phyloP scores from a whole-genome alignment of 139 green algal species.

The Nannochloris sp. region DNA sequence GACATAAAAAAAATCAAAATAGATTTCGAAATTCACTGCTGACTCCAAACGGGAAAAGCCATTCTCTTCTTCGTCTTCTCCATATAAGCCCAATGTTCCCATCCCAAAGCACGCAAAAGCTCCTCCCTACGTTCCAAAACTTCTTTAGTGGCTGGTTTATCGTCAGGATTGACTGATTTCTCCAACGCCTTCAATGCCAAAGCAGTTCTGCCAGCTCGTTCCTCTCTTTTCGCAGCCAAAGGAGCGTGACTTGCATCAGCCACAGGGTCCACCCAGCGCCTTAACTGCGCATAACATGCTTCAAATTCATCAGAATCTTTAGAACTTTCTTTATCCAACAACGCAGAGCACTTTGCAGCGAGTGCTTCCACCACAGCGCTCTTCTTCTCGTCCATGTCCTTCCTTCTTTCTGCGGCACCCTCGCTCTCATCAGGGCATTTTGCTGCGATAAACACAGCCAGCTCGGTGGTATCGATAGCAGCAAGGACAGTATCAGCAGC shows the following conservation, averaged over 20 bases:
- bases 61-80: slow-evolving; percentile 25
- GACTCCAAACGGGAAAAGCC: slow-evolving; percentile 39
- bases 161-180: slow-evolving; percentile 30
- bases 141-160: slow-evolving; percentile 28
- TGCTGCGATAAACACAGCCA: slow-evolving; percentile 44
- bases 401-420: slow-evolving; percentile 24
- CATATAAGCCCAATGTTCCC: slow-evolving; percentile 48
- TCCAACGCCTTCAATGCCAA: slow-evolving; percentile 27
- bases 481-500: slow-evolving; percentile 43
- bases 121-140: slow-evolving; percentile 29
- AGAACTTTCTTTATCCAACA: slow-evolving; percentile 41
- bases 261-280: slow-evolving; percentile 56
- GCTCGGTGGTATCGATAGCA: slow-evolving; percentile 44
- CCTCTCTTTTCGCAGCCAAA: slow-evolving; percentile 56
- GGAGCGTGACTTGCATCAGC: slow-evolving; percentile 37
- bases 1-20: not conserved
- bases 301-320: slow-evolving; percentile 6
- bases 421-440: slow-evolving; percentile 51
- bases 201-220: slow-evolving; percentile 26
- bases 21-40: slow-evolving; percentile 42
- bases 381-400: slow-evolving; percentile 49
- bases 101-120: slow-evolving; percentile 43
- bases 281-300: slow-evolving; percentile 35
- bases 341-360: slow-evolving; percentile 29
- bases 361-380: slow-evolving; percentile 62